Percentiles rank a stretch among this genome's conserved stretches.
These are phyloP conservation scores for Asterophora parasitica DNA, from an alignment of 768 basidiomycete species.

Conservation along the genomic window DNA sequence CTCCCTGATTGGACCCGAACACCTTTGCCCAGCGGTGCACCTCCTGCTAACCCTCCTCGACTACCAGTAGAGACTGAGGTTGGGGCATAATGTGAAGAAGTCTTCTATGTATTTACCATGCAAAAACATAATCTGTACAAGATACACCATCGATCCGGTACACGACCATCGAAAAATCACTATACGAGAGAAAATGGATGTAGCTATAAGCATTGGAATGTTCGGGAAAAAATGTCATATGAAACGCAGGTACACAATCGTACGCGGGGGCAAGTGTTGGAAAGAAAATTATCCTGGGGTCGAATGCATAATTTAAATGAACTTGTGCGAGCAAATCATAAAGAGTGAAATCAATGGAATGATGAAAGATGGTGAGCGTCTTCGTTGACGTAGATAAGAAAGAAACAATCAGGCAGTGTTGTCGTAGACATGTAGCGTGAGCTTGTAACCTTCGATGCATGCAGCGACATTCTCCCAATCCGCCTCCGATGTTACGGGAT, in stretches of 20 bases:
- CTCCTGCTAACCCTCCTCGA: slow-evolving; percentile 38
- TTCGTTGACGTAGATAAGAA: not conserved
- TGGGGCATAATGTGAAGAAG: slow-evolving; percentile 19
- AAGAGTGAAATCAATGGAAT: slow-evolving; percentile 1
- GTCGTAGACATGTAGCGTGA: slow-evolving; percentile 54
- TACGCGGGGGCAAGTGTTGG: no score
- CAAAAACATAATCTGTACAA: no score
- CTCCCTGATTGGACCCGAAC: slow-evolving; percentile 82
- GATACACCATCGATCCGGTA: no score
- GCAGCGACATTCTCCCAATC: slow-evolving; percentile 55
- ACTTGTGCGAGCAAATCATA: no score
- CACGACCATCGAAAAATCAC: no score
- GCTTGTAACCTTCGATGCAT: slow-evolving; percentile 42
- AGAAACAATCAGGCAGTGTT: slow-evolving; percentile 12
- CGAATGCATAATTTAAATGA: no score
- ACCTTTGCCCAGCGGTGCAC: slow-evolving; percentile 60
- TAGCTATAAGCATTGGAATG: no score
- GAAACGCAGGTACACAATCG: no score
- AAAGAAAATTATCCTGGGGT: no score
- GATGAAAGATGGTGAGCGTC: not conserved
- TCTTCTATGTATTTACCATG: no score
- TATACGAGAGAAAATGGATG: no score
- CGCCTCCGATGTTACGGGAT: slow-evolving; percentile 47
- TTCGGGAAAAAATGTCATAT: no score
- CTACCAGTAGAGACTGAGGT: slow-evolving; percentile 17